Evolutionary conservation across 2,329 filamentous ascomycete species (phyloP), one percentile per base, ranked within the genome.

Genomic region (Colletotrichum orbiculare): DNA sequence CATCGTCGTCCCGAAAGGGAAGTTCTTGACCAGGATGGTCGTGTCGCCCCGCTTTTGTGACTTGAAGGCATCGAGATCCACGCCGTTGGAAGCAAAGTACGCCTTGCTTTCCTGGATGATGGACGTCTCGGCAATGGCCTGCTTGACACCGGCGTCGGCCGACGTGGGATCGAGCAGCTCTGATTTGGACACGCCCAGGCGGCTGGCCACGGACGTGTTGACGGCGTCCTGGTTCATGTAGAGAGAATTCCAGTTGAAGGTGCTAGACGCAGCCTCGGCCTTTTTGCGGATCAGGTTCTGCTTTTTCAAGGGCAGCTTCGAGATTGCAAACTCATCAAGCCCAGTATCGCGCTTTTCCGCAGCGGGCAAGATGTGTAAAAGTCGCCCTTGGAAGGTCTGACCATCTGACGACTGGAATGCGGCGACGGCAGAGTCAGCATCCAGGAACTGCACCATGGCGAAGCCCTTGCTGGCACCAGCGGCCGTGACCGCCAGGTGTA

Each of bases 161-260:
- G 93, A 97, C 4, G 95, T 97, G n/a, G 95, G 96, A 78, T 99
- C 95, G 49, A 99, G 84, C 62, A 99, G 80, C 72, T 97, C 94
- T 10, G 93, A 90, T 81, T 99, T 99, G 60, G 91, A 91, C 62
- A 99, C 87, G 50, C 95, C 94, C 62, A 99, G 84, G 58, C 94
- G 91, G 73, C 90, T 88, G 52, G 96, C 93, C 67, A 97, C 88
- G 6, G 94, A 96, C 53, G 92, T 89, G 79, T 97, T 94, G 56
- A 99, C 94, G 54, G 96, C 93, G 81, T 99, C 94, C 80, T 93
- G 91, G 78, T 91, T 97, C 92, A 99, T 96, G 78, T 96, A 99
- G n/a, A 99, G 83, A n/a, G 94, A 95, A 81, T 99, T 99, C 96
- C 96, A 99, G 76, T 95, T 97, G 80, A 98, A 98, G 1, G 87